Percentiles rank a stretch among this genome's conserved stretches.
Conservation (phyloP, 805 yeast species). For the Huiozyma naganishii region DNA sequence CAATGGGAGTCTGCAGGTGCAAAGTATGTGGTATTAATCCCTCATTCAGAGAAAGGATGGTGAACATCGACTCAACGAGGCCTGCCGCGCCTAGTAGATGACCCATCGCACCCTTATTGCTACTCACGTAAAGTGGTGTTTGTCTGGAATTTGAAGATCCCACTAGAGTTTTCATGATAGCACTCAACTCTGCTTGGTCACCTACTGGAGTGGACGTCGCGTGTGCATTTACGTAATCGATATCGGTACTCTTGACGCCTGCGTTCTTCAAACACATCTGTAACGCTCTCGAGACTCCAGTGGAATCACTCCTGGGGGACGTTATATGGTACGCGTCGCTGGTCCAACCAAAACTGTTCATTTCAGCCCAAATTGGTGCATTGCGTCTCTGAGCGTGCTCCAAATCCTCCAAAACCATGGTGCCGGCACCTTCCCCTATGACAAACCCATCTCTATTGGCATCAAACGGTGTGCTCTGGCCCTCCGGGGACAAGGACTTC, state of each 20-base stretch:
- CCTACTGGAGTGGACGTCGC: conserved; percentile 91
- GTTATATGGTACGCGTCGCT: conserved; percentile 93
- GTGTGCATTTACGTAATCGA: conserved; percentile 87
- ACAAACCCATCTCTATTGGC: conserved; percentile 73
- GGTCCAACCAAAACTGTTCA: conserved; percentile 79
- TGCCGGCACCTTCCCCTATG: conserved; percentile 86
- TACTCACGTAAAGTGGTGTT: conserved; percentile 42
- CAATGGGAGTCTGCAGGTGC: conserved; percentile 43
- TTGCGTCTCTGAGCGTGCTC: conserved; percentile 64
- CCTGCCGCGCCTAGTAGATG: conserved; percentile 96
- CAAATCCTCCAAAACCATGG: conserved; percentile 62
- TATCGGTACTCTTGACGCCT: conserved; percentile 34
- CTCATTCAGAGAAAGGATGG: conserved; percentile 52
- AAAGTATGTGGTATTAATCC: conserved; percentile 67
- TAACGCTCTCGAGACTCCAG: conserved; percentile 83
- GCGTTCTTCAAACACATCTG: conserved; percentile 53
- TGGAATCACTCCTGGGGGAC: conserved; percentile 73
- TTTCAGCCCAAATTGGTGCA: conserved; percentile 64
- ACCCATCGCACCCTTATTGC: conserved; percentile 89
- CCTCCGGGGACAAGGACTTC: conserved; percentile 53
- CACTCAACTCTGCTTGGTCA: conserved; percentile 76
- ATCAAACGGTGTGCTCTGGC: conserved; percentile 86
- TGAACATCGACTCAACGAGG: conserved; percentile 78
- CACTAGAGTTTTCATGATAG: conserved; percentile 38
- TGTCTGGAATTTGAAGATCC: not conserved